Base-by-base conservation (phyloP, 139 green algal genomes). In the Tetradesmus lagerheimii region DNA sequence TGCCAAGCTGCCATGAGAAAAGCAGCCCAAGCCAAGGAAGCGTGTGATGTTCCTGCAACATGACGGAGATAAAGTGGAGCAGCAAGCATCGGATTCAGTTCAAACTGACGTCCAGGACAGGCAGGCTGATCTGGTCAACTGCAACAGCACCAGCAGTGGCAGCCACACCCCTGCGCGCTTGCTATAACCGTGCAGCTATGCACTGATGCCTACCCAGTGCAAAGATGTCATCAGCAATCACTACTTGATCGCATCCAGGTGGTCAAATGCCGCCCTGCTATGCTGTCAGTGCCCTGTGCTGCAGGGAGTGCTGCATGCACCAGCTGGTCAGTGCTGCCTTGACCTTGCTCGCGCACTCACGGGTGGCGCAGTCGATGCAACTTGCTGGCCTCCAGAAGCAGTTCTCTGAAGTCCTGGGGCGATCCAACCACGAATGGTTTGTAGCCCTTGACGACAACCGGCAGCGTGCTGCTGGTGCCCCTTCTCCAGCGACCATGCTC, bases 21-120 rank as follows among this genome's bases (percentile, higher is more conserved):
- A 91, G 88, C 88, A 91, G 64, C 88, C 88, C 20, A 91, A 31
- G 16, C 88, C 88, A 4, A 87, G 64, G 67, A 91, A 91, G 64
- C 39, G 43, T 34, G 64, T 67, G 20, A 91, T 75, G 66, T 88
- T 78, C 37, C 88, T 91, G 88, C 64, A 83, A 38, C 25, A 75
- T 50, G 11, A 57, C 29, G 4, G 77, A 3, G 39, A 0, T 27
- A 67, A 41, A 27, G 11, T 9, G 31, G 0, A 71, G 80, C 43
- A 86, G 43, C 25, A 39, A 8, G n/a, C n/a, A n/a, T 16, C 35
- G 38, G 8, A 3, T 38, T 20, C 83, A 34, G 37, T 3, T 45
- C 18, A n/a, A 27, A 8, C 4, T 50, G 31, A 25, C 25, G 27
- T 31, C 18, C 35, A 14, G 8, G 29, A 16, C 62, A 45, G 34